Percentiles rank a stretch among this genome's conserved stretches.
These are phyloP conservation scores for Lyophyllum shimeji DNA, from an alignment of 768 basidiomycete species.

Conservation along the genomic window DNA sequence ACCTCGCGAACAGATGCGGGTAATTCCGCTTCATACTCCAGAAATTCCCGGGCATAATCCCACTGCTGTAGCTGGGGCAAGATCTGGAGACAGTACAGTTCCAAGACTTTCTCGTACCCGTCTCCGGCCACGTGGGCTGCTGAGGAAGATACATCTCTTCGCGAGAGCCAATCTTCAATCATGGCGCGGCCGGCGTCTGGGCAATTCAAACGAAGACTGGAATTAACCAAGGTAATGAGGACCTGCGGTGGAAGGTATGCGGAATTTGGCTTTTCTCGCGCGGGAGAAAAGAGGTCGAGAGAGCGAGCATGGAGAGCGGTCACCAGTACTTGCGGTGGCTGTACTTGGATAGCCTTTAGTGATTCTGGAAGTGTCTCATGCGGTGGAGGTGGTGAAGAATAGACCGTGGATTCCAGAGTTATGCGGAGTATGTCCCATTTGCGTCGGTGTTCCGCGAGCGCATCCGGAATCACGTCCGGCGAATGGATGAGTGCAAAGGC, in stretches of 20 bases:
- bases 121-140: slow-evolving; percentile 34
- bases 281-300: slow-evolving; percentile 64
- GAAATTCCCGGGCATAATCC: slow-evolving; percentile 77
- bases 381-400: slow-evolving; percentile 48
- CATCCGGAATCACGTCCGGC: slow-evolving; percentile 34
- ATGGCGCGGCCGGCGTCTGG: slow-evolving; percentile 62
- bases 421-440: slow-evolving; percentile 91
- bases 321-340: slow-evolving; percentile 60
- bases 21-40: slow-evolving; percentile 72
- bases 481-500: slow-evolving; percentile 64
- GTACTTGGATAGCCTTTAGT: slow-evolving; percentile 51
- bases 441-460: slow-evolving; percentile 53
- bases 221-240: slow-evolving; percentile 66
- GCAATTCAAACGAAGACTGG: slow-evolving; percentile 65
- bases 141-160: slow-evolving; percentile 40
- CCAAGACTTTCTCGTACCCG: slow-evolving; percentile 73
- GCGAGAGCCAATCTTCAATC: slow-evolving; percentile 78
- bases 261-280: slow-evolving; percentile 38
- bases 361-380: slow-evolving; percentile 47
- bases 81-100: slow-evolving; percentile 73
- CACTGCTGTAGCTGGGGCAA: slow-evolving; percentile 75
- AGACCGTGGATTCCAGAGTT: slow-evolving; percentile 76
- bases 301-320: slow-evolving; percentile 62
- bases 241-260: slow-evolving; percentile 70
- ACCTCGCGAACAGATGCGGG: slow-evolving; percentile 52